phyloP scores from a whole-genome alignment of 176 grass and related monocot species.

The Carex myosuroides region DNA sequence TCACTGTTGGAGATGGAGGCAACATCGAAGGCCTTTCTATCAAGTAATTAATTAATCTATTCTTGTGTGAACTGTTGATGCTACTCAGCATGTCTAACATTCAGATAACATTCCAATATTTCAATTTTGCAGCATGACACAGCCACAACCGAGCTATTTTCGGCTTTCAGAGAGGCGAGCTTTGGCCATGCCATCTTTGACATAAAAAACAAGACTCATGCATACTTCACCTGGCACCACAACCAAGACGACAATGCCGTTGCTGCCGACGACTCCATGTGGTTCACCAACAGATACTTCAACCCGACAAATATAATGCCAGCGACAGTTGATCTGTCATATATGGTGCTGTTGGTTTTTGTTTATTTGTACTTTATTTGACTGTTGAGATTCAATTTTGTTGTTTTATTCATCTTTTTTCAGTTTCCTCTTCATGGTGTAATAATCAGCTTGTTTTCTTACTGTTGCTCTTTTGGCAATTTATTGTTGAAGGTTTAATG shows the following conservation, averaged over 20 bases:
- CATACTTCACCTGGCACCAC: slow-evolving; percentile 55
- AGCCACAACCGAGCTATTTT: slow-evolving; percentile 51
- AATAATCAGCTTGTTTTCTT: background rate
- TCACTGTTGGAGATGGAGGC: slow-evolving; percentile 60
- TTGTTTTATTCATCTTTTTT: background rate
- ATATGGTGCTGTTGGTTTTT: background rate
- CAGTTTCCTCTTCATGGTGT: background rate
- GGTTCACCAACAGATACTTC: slow-evolving; percentile 57
- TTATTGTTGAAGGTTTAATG: background rate
- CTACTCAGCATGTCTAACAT: background rate
- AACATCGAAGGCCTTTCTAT: slow-evolving; percentile 45
- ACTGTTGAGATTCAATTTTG: background rate
- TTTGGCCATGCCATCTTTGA: slow-evolving; percentile 56
- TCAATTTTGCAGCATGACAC: slow-evolving; percentile 29
- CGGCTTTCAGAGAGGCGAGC: slow-evolving; percentile 54
- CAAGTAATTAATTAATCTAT: slow-evolving; percentile 24
- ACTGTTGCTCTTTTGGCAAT: background rate
- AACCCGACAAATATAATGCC: slow-evolving; percentile 4
- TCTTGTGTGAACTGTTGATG: background rate
- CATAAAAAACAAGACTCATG: slow-evolving; percentile 60
- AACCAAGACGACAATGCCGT: slow-evolving; percentile 54
- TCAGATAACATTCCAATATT: background rate
- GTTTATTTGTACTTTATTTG: background rate
- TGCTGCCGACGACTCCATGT: slow-evolving; percentile 47
- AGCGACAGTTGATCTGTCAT: background rate